Conservation (phyloP, 1,139 yeast genomes). For the Scheffersomyces illinoinensis region DNA sequence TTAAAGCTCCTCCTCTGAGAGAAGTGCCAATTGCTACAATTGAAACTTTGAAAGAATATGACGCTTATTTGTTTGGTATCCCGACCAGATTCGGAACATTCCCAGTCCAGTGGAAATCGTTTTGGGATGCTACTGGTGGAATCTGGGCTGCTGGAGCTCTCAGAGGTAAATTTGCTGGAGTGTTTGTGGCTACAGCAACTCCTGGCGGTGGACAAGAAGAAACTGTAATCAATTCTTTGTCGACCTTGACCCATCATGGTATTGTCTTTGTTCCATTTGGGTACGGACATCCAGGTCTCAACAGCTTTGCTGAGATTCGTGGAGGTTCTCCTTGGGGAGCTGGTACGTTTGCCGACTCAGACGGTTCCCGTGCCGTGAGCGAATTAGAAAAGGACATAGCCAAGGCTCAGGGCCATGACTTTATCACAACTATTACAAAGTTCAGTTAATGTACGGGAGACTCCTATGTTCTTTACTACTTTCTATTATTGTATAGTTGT, state of each 20-base stretch:
- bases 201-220: conserved; percentile 86
- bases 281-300: conserved; percentile 59
- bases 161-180: conserved; percentile 74
- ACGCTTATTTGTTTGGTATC: conserved; percentile 76
- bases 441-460: conserved; percentile 15
- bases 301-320: conserved; percentile 67
- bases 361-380: conserved; percentile 75
- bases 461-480: too few species aligned
- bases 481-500: too few species aligned
- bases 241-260: conserved; percentile 78
- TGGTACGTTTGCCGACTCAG: conserved; percentile 75
- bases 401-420: conserved; percentile 60
- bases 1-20: conserved; percentile 67
- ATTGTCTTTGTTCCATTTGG: conserved; percentile 80
- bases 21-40: conserved; percentile 68
- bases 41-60: conserved; percentile 61
- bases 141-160: conserved; percentile 79
- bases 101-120: conserved; percentile 80
- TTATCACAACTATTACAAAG: conserved; percentile 44
- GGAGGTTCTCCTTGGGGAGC: conserved; percentile 93
- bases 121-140: conserved; percentile 83
- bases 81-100: conserved; percentile 83
- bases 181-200: conserved; percentile 77
- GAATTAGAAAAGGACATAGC: conserved; percentile 67
- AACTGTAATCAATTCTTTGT: conserved; percentile 64